phyloP scores from a whole-genome alignment of 2,329 filamentous ascomycete species.

The Xylariaceae sp. region DNA sequence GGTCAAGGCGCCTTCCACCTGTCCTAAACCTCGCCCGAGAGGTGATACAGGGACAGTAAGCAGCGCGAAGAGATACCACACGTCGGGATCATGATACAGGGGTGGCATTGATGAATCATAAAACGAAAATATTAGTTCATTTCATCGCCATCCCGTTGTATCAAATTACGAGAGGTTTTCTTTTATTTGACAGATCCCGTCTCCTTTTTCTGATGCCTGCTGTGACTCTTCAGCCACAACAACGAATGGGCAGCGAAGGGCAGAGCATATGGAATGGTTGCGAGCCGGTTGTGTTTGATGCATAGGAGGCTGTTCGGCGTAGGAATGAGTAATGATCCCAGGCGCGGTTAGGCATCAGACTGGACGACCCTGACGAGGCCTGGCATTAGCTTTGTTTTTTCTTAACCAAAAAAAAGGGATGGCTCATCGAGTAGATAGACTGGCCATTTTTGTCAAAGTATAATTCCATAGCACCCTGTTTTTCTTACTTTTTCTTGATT shows the following conservation, averaged over 20 bases:
- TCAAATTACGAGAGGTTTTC: conserved; percentile 11
- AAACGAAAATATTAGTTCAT: conserved; percentile 21
- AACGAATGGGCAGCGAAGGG: conserved; percentile 14
- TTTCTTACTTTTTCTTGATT: background rate
- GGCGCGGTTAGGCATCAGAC: conserved; percentile 30
- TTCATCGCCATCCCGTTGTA: conserved; percentile 11
- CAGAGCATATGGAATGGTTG: conserved; percentile 17
- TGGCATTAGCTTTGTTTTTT: conserved; percentile 26
- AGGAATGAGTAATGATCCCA: conserved; percentile 26
- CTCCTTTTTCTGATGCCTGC: conserved; percentile 17
- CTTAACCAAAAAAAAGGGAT: conserved; percentile 21
- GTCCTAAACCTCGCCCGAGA: conserved; percentile 56
- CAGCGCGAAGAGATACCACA: conserved; percentile 11
- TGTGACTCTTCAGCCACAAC: conserved; percentile 22
- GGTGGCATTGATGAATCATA: conserved; percentile 17
- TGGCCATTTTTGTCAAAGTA: conserved; percentile 33
- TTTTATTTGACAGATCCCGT: conserved; percentile 17
- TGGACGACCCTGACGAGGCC: conserved; percentile 24
- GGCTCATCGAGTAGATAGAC: conserved; percentile 37
- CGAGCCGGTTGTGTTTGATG: conserved; percentile 23
- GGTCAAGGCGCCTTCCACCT: conserved; percentile 98
- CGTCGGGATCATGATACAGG: conserved; percentile 20
- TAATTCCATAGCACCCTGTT: conserved; percentile 9
- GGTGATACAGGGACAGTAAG: conserved; percentile 1
- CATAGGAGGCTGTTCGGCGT: conserved; percentile 33